These are phyloP conservation scores for Circinella minor DNA, from an alignment of 371 early-diverging fungal genomes.

Conservation along the genomic window DNA sequence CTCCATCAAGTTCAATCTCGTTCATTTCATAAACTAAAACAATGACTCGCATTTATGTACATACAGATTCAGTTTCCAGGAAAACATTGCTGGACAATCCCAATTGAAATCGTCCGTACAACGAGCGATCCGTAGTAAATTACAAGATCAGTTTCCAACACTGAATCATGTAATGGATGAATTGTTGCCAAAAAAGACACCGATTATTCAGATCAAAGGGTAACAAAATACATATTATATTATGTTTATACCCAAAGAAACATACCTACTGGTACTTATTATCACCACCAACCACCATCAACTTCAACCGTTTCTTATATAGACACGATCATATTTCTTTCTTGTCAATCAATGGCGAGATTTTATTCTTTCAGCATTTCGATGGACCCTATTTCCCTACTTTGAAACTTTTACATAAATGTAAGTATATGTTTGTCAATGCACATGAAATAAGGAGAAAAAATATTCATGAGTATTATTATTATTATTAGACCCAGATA, in stretches of 20 bases:
- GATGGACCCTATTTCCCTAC: constrained; percentile 92
- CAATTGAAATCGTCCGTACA: constrained; percentile 94
- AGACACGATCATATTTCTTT: constrained; percentile 90
- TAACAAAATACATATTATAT: constrained; percentile 26
- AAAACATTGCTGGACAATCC: constrained; percentile 84
- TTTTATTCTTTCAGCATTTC: constrained; percentile 93
- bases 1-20: too few species aligned
- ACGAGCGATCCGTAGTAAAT: constrained; percentile 84
- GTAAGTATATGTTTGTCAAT: constrained; percentile 47
- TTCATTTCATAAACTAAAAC: too few species aligned
- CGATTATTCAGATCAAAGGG: constrained; percentile 87
- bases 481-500: constrained; percentile 79
- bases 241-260: not conserved
- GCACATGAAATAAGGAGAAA: not conserved
- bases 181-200: constrained; percentile 92
- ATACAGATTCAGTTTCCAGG: constrained; percentile 73
- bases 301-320: not conserved
- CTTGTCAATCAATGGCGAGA: constrained; percentile 78
- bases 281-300: too few species aligned
- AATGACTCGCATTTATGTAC: not conserved
- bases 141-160: constrained; percentile 86
- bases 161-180: constrained; percentile 88
- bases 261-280: too few species aligned
- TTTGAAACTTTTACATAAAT: constrained; percentile 88
- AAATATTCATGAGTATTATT: not conserved